Evolutionary conservation across 768 basidiomycete species (phyloP), one percentile per base, ranked within the genome.

Genomic region (Boletus rex-veris): DNA sequence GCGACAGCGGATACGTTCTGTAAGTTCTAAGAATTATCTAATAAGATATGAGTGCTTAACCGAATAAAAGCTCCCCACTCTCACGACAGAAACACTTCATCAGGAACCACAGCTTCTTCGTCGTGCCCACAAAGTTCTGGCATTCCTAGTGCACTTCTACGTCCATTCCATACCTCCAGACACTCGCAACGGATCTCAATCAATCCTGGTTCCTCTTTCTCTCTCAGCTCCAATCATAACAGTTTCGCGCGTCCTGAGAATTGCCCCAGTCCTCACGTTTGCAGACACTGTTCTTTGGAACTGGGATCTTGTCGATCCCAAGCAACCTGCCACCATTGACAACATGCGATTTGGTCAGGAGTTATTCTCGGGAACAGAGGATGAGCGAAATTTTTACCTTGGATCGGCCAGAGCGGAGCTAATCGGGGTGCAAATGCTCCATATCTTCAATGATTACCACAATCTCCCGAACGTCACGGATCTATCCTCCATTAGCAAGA

Each of bases 271-370:
- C 57, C 77, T 98, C 59, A 99, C 95, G 0, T 99, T 93, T 66
- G 90, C 95, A 26, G 96, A 97, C 67, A 93, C 91, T 16, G 95
- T 99, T 14, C 79, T 98, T 2, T 99, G 92, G 92, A 97, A 98
- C 67, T 88, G 82, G 79, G 82, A 83, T 36, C 75, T 82, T 40
- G 66, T 80, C 50, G 75, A 87, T 63, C 75, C 85, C 21, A 68
- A 71, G 19, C 67, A 76, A 36, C 86, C 89, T 41, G 72, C 84
- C 28, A 81, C 87, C 43, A 65, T 78, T 44, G 79, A 82, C 60
- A 98, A 97, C 74, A 84, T 95, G 65, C 83, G 79, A 18, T 82
- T 86, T 61, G 73, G 77, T 51, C 65, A 59, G 53, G 80, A 87
- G 60, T 63, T 81, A 40, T 97, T 98, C 75, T 93, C 94, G n/a